A percentile compares a stretch with the other conserved stretches of the same genome.
Conservation (phyloP, 768 basidiomycete genomes). For the Roridomyces roridus region DNA sequence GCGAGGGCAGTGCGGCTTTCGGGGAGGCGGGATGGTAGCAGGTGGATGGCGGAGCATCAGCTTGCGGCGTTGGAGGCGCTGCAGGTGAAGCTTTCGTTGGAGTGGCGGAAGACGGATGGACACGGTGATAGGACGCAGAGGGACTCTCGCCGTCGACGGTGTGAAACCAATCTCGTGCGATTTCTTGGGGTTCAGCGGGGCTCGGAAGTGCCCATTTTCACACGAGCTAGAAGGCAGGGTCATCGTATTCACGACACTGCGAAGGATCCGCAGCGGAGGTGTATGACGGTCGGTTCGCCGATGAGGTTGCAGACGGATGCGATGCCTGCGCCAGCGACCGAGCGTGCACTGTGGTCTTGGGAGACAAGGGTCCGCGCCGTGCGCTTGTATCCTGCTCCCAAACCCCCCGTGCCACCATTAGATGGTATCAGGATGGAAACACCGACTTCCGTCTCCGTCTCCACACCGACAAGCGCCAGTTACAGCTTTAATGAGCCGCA, state of each 20-base stretch:
- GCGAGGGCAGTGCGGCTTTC: background rate
- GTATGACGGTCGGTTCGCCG: conserved; percentile 14
- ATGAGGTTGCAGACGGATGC: conserved; percentile 17
- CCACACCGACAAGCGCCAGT: conserved; percentile 18
- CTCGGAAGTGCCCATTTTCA: conserved; percentile 20
- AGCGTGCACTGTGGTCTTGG: conserved; percentile 22
- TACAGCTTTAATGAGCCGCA: conserved; percentile 17
- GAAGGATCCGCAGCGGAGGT: background rate
- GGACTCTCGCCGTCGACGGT: background rate
- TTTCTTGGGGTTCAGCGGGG: conserved; percentile 8
- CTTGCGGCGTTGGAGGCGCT: conserved; percentile 12
- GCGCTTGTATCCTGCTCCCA: conserved; percentile 12
- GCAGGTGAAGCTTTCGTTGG: background rate
- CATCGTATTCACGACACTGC: background rate
- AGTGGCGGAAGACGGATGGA: background rate
- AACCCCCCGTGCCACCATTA: background rate
- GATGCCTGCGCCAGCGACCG: background rate
- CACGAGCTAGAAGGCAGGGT: conserved; percentile 2
- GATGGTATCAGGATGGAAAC: conserved; percentile 5
- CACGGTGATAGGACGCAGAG: background rate
- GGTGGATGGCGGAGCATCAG: conserved; percentile 24
- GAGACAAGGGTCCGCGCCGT: conserved; percentile 24
- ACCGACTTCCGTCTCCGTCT: conserved; percentile 2
- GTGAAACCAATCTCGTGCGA: conserved; percentile 18
- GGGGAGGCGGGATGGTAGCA: conserved; percentile 6